phyloP scores from a whole-genome alignment of 768 basidiomycete genomes.

The Suillus fuscotomentosus region DNA sequence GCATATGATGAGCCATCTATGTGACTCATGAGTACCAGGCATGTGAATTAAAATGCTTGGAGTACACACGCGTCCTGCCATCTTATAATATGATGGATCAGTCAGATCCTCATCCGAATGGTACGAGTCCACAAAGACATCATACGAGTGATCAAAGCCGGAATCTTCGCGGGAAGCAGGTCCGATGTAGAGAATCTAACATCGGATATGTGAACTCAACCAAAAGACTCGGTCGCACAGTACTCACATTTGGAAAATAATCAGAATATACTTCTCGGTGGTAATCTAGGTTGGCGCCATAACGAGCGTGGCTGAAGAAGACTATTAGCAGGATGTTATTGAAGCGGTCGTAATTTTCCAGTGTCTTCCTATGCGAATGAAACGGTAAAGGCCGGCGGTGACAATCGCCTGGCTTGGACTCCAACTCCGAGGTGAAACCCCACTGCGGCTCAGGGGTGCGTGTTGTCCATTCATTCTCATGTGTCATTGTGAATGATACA shows the following conservation, averaged over 20 bases:
- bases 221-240: not conserved
- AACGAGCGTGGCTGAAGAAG: slow-evolving; percentile 51
- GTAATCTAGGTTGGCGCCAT: slow-evolving; percentile 44
- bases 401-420: slow-evolving; percentile 10
- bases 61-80: slow-evolving; percentile 41
- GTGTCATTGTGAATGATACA: not conserved
- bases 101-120: slow-evolving; percentile 42
- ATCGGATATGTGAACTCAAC: not conserved
- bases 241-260: slow-evolving; percentile 49
- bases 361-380: slow-evolving; percentile 12
- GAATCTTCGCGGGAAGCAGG: slow-evolving; percentile 44
- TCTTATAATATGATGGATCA: slow-evolving; percentile 35
- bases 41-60: not conserved
- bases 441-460: not conserved
- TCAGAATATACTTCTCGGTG: slow-evolving; percentile 45
- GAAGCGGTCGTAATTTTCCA: slow-evolving; percentile 35
- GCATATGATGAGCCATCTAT: slow-evolving; percentile 53
- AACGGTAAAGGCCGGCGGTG: slow-evolving; percentile 22
- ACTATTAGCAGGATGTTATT: slow-evolving; percentile 43
- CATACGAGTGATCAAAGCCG: slow-evolving; percentile 49
- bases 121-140: slow-evolving; percentile 48
- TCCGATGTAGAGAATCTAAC: slow-evolving; percentile 48
- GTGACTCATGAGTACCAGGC: slow-evolving; percentile 1
- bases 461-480: slow-evolving; percentile 2
- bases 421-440: not conserved